A percentile compares a stretch with the other conserved stretches of the same genome.
Conservation (phyloP, 345 rosid genomes). For the Balakata baccata region DNA sequence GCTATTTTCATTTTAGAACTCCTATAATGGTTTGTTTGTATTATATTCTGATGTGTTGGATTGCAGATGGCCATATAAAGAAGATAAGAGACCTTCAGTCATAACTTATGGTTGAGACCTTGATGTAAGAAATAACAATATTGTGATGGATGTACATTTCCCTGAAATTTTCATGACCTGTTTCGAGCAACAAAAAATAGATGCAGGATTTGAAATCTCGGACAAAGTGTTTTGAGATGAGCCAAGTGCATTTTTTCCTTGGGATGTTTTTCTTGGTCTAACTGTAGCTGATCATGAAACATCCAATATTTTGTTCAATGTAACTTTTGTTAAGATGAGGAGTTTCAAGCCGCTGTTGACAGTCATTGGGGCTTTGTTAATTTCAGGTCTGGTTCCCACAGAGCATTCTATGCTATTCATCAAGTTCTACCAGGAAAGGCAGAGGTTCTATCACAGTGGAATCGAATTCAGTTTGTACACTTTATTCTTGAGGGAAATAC, state of each 20-base stretch:
- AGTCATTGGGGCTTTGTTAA: constrained; percentile 4
- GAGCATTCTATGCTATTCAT: background rate
- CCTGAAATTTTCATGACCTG: background rate
- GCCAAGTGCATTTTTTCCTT: background rate
- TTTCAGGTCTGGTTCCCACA: constrained; percentile 17
- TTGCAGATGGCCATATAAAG: background rate
- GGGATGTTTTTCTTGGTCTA: background rate
- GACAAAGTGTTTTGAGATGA: background rate
- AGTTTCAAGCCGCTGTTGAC: background rate
- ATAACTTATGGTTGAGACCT: background rate
- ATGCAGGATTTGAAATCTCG: background rate
- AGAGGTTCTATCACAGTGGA: background rate
- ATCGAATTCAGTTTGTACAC: background rate
- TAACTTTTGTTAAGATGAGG: background rate
- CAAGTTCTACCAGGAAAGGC: background rate
- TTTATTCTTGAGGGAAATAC: too few species aligned
- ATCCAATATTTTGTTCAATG: background rate
- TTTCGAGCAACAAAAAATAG: background rate
- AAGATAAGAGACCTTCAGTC: background rate
- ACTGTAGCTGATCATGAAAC: background rate
- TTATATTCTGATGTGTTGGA: background rate
- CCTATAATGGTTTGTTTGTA: background rate
- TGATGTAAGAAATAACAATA: background rate
- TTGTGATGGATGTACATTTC: background rate
- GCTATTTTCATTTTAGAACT: background rate